phyloP scores from a whole-genome alignment of 1,139 yeast genomes.

The Blastobotrys raffinosifermentans region DNA sequence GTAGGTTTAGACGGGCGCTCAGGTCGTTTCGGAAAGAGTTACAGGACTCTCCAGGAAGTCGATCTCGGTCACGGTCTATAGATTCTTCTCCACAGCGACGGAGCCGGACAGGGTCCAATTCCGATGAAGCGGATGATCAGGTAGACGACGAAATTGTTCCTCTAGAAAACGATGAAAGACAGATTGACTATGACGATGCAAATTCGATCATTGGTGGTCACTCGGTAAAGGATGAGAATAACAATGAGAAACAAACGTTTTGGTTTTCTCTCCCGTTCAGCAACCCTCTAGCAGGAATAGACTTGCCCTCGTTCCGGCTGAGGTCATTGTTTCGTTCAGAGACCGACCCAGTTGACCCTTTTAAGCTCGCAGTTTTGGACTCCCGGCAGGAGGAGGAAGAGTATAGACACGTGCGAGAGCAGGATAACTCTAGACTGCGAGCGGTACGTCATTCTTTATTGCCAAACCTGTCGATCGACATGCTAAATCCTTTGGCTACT shows the following conservation, averaged over 20 bases:
- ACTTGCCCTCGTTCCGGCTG: constrained; percentile 15
- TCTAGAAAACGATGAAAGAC: constrained; percentile 2
- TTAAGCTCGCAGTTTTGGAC: constrained; percentile 10
- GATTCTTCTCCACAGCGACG: no score
- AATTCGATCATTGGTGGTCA: constrained; percentile 29
- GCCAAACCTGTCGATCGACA: constrained; percentile 42
- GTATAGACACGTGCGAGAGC: constrained; percentile 50
- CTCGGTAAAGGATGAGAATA: constrained; percentile 8
- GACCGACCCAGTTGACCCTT: constrained; percentile 8
- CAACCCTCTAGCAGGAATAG: constrained; percentile 26
- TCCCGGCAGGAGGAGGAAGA: constrained; percentile 47
- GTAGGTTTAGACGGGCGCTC: no score
- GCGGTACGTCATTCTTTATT: constrained; percentile 63
- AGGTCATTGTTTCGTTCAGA: constrained; percentile 7
- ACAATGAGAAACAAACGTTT: constrained; percentile 21
- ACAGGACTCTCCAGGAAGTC: neutral
- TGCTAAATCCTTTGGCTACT: constrained; percentile 16
- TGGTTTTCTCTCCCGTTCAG: constrained; percentile 30
- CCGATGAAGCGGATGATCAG: constrained; percentile 4
- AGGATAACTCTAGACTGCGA: constrained; percentile 59
- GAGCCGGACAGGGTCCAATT: neutral
- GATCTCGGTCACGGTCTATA: no score
- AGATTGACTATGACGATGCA: constrained; percentile 23
- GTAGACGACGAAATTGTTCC: constrained; percentile 5
- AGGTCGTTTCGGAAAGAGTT: neutral